These are phyloP conservation scores for Solanum ossicruentum DNA, from an alignment of 257 asterid species.

Conservation along the genomic window DNA sequence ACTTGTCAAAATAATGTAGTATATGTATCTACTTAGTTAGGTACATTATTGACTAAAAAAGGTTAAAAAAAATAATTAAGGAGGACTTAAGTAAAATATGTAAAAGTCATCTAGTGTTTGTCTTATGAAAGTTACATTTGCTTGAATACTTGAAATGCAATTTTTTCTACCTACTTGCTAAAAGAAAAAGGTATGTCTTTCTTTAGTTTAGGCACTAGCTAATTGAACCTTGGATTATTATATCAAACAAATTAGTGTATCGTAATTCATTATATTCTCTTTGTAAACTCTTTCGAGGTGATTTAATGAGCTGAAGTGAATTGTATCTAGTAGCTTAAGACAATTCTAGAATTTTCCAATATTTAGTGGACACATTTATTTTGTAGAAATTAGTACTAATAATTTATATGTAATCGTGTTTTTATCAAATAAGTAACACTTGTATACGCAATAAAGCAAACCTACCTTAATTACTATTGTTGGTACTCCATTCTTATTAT, in stretches of 20 bases:
- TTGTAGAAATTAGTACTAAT: not conserved
- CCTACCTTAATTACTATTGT: not conserved
- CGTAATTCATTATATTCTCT: not conserved
- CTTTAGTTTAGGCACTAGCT: not conserved
- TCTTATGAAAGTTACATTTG: not conserved
- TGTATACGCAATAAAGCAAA: not conserved
- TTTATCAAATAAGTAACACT: not conserved
- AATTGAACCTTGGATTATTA: not conserved
- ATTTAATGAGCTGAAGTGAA: not conserved
- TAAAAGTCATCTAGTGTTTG: not conserved
- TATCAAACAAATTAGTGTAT: not conserved
- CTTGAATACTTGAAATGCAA: not conserved
- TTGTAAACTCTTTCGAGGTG: not conserved
- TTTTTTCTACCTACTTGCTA: not conserved
- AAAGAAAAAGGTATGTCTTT: not conserved
- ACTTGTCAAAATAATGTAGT: not conserved
- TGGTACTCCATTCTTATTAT: no score
- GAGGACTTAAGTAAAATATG: not conserved
- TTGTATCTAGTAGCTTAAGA: not conserved
- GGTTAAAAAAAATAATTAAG: not conserved
- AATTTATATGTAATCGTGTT: not conserved
- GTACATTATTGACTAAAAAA: not conserved
- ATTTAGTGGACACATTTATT: not conserved
- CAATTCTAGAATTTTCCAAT: not conserved
- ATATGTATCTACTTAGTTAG: not conserved